These are phyloP conservation scores for Mycena kentingensis DNA, from an alignment of 768 basidiomycete species.

Conservation along the genomic window DNA sequence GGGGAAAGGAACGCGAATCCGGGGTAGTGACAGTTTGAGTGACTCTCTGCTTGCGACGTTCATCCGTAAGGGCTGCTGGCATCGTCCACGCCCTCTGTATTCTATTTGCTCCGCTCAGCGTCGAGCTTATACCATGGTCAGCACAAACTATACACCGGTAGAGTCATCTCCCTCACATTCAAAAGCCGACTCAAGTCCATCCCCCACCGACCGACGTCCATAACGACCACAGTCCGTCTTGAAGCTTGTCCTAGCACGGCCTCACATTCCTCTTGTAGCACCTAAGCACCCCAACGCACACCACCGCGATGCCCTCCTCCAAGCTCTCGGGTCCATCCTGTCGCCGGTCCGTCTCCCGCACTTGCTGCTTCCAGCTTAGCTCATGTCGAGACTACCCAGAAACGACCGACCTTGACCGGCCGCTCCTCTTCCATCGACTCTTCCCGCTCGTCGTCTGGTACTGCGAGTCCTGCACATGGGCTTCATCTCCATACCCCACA, in stretches of 20 bases:
- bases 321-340: constrained; percentile 62
- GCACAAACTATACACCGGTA: neutral
- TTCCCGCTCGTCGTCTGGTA: constrained; percentile 51
- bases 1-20: no score
- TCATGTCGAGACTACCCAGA: constrained; percentile 34
- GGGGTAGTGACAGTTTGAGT: no score
- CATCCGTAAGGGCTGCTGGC: neutral
- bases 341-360: constrained; percentile 49
- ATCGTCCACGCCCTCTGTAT: neutral
- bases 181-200: neutral
- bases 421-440: constrained; percentile 27
- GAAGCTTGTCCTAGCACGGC: no score
- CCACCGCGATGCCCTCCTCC: constrained; percentile 52
- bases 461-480: constrained; percentile 47
- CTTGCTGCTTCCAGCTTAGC: constrained; percentile 13
- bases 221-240: neutral
- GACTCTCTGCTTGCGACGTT: neutral
- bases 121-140: neutral
- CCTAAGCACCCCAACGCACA: constrained; percentile 38
- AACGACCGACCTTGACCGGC: constrained; percentile 40
- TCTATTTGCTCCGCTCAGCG: constrained; percentile 2
- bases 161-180: neutral
- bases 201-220: neutral
- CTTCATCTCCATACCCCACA: constrained; percentile 31
- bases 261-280: constrained; percentile 24